A percentile compares a stretch with the other conserved stretches of the same genome.
These are phyloP conservation scores for Nemania bipapillata DNA, from an alignment of 2,329 filamentous ascomycete species.

Conservation along the genomic window DNA sequence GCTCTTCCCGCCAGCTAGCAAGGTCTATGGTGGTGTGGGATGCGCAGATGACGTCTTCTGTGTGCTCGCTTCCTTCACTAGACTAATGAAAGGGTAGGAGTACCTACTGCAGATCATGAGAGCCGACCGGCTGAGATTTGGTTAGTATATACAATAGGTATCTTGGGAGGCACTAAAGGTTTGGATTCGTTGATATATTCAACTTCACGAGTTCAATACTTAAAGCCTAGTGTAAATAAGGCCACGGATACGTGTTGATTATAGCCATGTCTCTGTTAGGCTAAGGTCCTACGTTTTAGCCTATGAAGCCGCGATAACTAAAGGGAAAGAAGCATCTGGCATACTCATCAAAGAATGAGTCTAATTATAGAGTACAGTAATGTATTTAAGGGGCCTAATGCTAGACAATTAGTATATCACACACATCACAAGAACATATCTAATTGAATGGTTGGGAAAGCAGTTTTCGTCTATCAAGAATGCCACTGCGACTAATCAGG, in stretches of 20 bases:
- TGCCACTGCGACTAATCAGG: not conserved
- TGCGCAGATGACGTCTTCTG: not conserved
- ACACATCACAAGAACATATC: not conserved
- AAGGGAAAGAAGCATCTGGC: not conserved
- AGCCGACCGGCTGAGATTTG: not conserved
- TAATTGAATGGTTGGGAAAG: not conserved
- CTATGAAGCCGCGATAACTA: not conserved
- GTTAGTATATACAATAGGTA: slow-evolving; percentile 11
- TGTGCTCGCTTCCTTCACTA: not conserved
- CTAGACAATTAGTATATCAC: not conserved
- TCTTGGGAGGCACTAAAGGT: not conserved
- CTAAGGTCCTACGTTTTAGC: not conserved
- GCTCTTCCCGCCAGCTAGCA: not conserved
- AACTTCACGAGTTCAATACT: slow-evolving; percentile 4
- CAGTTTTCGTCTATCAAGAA: slow-evolving; percentile 23
- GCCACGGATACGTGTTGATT: not conserved
- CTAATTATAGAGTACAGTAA: not conserved
- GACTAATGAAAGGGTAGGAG: not conserved
- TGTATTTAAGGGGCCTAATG: not conserved
- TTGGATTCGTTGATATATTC: slow-evolving; percentile 12
- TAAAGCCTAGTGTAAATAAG: not conserved
- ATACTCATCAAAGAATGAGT: not conserved
- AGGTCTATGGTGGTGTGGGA: not conserved
- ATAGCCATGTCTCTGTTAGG: not conserved
- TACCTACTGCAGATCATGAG: not conserved